phyloP scores from a whole-genome alignment of 1,139 yeast species.

The Lodderomyces margitis region DNA sequence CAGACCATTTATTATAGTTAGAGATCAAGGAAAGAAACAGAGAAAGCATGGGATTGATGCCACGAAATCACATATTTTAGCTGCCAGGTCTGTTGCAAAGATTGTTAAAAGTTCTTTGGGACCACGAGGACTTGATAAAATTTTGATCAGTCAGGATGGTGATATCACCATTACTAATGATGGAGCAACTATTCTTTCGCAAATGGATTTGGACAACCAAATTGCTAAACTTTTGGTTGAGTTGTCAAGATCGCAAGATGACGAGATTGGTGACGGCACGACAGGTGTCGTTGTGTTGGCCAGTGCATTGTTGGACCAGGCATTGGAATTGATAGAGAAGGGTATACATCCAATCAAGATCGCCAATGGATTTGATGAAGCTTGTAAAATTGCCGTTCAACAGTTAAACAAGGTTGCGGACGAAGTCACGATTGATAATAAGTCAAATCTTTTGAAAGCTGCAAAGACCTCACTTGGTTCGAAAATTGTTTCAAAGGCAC shows the following conservation, averaged over 20 bases:
- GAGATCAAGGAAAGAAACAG: constrained; percentile 93
- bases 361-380: constrained; percentile 97
- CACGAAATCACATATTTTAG: constrained; percentile 89
- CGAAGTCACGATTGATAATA: constrained; percentile 49
- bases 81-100: constrained; percentile 93
- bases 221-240: constrained; percentile 95
- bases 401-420: constrained; percentile 78
- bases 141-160: constrained; percentile 89
- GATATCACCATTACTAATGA: constrained; percentile 98
- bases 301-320: constrained; percentile 91
- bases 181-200: constrained; percentile 94
- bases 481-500: constrained; percentile 91
- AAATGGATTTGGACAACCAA: constrained; percentile 95
- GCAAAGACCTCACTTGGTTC: constrained; percentile 95
- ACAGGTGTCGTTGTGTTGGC: constrained; percentile 98
- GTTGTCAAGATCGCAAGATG: constrained; percentile 93
- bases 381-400: constrained; percentile 83
- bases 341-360: constrained; percentile 97
- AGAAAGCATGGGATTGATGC: constrained; percentile 94
- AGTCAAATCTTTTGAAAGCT: constrained; percentile 72
- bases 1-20: constrained; percentile 94
- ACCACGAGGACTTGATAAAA: constrained; percentile 97
- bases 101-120: constrained; percentile 92
- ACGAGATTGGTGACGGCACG: constrained; percentile 98
- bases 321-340: constrained; percentile 88